phyloP scores from a whole-genome alignment of 176 grass and related monocot species.

The Dactylis glomerata region DNA sequence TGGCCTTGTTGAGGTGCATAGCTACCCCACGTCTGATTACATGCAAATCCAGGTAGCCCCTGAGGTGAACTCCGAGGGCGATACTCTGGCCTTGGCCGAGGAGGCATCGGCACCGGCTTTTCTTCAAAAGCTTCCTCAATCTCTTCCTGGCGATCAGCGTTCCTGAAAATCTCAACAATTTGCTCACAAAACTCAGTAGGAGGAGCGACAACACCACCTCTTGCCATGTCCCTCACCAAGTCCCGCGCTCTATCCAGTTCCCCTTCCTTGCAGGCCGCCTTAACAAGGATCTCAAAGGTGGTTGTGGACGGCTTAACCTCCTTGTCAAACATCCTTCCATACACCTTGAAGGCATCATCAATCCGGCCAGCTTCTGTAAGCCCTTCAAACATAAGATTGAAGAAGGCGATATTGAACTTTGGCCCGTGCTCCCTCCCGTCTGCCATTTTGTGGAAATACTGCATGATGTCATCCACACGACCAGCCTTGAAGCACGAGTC shows the following conservation, averaged over 20 bases:
- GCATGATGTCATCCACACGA: background rate
- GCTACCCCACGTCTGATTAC: background rate
- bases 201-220: background rate
- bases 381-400: constrained; percentile 42
- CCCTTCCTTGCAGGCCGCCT: background rate
- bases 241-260: background rate
- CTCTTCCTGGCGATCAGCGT: background rate
- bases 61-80: background rate
- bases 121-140: background rate
- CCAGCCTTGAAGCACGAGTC: constrained; percentile 11
- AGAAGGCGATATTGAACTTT: background rate
- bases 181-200: background rate
- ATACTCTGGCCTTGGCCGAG: background rate
- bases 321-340: constrained; percentile 44
- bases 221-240: background rate
- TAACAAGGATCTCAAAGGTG: background rate
- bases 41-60: background rate
- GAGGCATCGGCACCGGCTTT: background rate
- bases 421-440: background rate
- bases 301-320: background rate
- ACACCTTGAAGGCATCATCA: constrained; percentile 42
- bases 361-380: constrained; percentile 35
- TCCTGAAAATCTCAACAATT: background rate
- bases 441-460: background rate
- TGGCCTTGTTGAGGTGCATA: background rate